phyloP scores from a whole-genome alignment of 345 rosid genomes.

The Eucalyptus microcorys region DNA sequence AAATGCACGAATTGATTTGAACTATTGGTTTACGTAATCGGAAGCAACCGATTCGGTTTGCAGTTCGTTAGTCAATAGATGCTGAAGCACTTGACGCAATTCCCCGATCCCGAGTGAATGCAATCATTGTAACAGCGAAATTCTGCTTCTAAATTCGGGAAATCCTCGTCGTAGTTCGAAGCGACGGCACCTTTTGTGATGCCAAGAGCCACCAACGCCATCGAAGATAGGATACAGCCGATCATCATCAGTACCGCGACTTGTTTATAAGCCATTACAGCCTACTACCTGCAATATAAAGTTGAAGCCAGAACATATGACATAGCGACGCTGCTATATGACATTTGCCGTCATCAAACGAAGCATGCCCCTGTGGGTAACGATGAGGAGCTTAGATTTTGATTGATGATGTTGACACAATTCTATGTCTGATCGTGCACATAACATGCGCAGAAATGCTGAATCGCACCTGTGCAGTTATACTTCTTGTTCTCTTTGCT shows the following conservation, averaged over 20 bases:
- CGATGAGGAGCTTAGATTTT: neutral
- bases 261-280: neutral
- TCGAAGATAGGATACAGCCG: neutral
- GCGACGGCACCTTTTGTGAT: neutral
- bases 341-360: neutral
- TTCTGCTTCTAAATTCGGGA: neutral
- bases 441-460: neutral
- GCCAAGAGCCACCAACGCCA: neutral
- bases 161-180: neutral
- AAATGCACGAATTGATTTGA: too few species aligned
- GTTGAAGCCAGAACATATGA: neutral
- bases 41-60: neutral
- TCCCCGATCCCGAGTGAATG: neutral
- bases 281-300: neutral
- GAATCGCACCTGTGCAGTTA: too few species aligned
- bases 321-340: neutral
- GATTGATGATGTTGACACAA: neutral
- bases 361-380: neutral
- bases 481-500: too few species aligned
- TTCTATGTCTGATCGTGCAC: neutral
- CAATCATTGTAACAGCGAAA: neutral
- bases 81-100: neutral
- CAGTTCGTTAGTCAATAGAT: neutral
- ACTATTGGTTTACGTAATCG: neutral
- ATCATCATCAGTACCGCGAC: neutral